These are phyloP conservation scores for Grosmannia serpens DNA, from an alignment of 2,329 filamentous ascomycete species.

Conservation along the genomic window DNA sequence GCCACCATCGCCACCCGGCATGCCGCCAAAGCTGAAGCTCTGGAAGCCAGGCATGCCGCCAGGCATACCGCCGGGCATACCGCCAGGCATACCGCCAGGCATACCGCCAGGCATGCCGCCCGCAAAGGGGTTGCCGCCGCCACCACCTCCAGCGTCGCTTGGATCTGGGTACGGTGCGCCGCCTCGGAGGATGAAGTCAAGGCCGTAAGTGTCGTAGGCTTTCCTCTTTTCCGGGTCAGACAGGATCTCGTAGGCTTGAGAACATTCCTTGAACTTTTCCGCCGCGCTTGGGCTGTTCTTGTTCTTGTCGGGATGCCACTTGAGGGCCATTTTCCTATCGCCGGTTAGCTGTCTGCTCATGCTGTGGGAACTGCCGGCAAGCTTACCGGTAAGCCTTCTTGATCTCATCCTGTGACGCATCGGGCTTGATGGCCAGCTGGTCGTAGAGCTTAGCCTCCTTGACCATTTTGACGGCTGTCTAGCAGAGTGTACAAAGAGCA, in stretches of 20 bases:
- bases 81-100: constrained; percentile 42
- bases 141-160: constrained; percentile 9
- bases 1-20: constrained; percentile 42
- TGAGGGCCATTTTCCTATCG: constrained; percentile 70
- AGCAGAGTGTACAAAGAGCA: not conserved
- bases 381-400: constrained; percentile 87
- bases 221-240: constrained; percentile 96
- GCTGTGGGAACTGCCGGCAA: not conserved
- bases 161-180: constrained; percentile 45
- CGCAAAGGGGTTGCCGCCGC: constrained; percentile 46
- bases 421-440: constrained; percentile 64
- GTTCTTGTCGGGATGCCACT: constrained; percentile 97
- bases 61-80: constrained; percentile 37
- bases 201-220: constrained; percentile 85
- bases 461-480: constrained; percentile 17
- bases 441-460: constrained; percentile 60
- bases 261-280: constrained; percentile 97
- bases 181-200: constrained; percentile 82
- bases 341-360: not conserved
- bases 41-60: constrained; percentile 36
- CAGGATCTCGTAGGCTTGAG: constrained; percentile 95
- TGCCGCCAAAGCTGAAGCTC: constrained; percentile 17
- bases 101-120: constrained; percentile 33
- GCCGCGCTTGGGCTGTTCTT: constrained; percentile 73
- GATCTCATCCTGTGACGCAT: constrained; percentile 83